phyloP scores from a whole-genome alignment of 2,329 filamentous ascomycete genomes.

The Fusarium siculi region DNA sequence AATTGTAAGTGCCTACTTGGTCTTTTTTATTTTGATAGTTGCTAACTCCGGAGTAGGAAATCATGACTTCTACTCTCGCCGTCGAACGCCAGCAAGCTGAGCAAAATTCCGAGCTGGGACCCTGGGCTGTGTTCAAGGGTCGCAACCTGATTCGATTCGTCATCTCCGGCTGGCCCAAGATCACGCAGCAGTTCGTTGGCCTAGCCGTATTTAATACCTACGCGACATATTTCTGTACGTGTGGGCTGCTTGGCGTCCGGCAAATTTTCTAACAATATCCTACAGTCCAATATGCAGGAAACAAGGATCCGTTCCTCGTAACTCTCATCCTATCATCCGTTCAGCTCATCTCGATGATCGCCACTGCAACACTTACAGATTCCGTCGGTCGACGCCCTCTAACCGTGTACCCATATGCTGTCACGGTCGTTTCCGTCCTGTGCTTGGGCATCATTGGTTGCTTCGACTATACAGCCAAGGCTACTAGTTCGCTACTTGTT shows the following conservation, averaged over 20 bases:
- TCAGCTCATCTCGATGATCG: neutral
- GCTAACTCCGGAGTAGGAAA: accelerated
- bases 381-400: neutral
- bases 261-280: accelerated
- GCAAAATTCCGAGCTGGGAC: neutral
- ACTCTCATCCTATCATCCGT: neutral
- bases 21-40: accelerated
- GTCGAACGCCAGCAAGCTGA: neutral
- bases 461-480: neutral
- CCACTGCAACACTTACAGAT: neutral
- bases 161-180: neutral
- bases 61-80: neutral
- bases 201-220: neutral
- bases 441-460: neutral
- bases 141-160: neutral
- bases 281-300: neutral
- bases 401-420: neutral
- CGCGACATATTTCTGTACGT: neutral
- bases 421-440: neutral
- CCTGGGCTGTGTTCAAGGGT: neutral
- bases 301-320: neutral
- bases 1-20: neutral
- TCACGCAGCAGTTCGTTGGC: neutral
- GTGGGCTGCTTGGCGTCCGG: accelerated
- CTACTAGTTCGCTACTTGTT: neutral